Base-by-base conservation (phyloP, 2,329 filamentous ascomycete species). In the Aureobasidium sp. region DNA sequence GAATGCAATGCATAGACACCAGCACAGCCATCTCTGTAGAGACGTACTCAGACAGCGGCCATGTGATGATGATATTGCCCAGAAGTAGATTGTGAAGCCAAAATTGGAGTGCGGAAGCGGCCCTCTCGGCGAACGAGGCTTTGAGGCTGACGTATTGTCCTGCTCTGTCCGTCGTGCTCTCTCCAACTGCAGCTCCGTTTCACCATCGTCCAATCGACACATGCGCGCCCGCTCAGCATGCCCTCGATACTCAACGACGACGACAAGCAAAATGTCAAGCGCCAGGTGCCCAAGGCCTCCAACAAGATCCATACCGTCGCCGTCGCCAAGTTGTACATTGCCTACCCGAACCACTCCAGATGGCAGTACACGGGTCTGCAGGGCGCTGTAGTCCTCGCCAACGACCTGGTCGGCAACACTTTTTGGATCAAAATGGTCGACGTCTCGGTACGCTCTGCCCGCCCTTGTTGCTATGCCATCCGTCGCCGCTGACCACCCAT, bases 401-500 rank as follows among this genome's bases (percentile, higher is more conserved):
- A 97, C 69, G 93, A 98, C 67, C 73, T 95, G 34, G 90, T 97
- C 24, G 93, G 93, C 60, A 86, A 95, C 69, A 96, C 93, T 1
- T 95, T 90, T 71, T 98, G 91, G 89, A 75, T 98, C 61, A 98
- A 98, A 76, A 77, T 98, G 73, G 93, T 98, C 48, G 93, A 98
- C 69, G 84, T 98, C 54, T 96, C 90, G 67, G 90, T 95, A 78
- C 66, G 85, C 76, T 27, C 59, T 52, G 38, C 25, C 32, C 32
- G 7, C 17, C 44, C n/a, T 22, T 14, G 29, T 22, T 6, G 22
- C 3, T 21, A n/a, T 16, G 34, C 25, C 27, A 14, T 45, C 16
- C 14, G 6, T 32, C 24, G 4, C 34, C 45, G 50, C 49, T 55
- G n/a, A 42, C 30, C 17, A 50, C 41, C 3, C 57, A 40, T 24